Evolutionary conservation across 345 rosid genomes (phyloP).

Genomic region (Gossypioides kirkii): DNA sequence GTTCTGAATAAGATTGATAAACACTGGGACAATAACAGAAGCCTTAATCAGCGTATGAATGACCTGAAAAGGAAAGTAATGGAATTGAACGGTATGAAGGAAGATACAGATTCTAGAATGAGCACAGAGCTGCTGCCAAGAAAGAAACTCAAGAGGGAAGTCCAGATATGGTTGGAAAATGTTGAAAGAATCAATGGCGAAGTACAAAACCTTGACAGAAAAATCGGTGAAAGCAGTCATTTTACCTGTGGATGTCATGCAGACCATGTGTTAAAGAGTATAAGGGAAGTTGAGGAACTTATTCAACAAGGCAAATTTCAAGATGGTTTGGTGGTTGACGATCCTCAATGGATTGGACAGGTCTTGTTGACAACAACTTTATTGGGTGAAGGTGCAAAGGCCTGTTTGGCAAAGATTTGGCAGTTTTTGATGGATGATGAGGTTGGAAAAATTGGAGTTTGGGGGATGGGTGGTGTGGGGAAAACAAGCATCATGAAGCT

Average conservation of each 20-base stretch:
- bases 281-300: too few relatives aligned
- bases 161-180: background rate
- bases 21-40: background rate
- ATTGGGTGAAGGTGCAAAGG: background rate
- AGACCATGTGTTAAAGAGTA: too few relatives aligned
- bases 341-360: background rate
- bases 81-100: background rate
- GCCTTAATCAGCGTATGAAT: too few relatives aligned
- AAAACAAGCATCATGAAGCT: background rate
- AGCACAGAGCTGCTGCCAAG: background rate
- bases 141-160: background rate
- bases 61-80: background rate
- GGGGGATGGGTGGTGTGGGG: constrained; percentile 8
- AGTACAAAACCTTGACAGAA: too few relatives aligned
- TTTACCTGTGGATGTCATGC: too few relatives aligned
- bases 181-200: too few relatives aligned
- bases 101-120: background rate
- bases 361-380: background rate
- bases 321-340: background rate
- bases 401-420: background rate
- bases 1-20: background rate
- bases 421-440: constrained; percentile 5
- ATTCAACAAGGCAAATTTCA: background rate
- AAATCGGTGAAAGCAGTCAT: too few relatives aligned
- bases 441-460: constrained; percentile 10